These are phyloP conservation scores for Umbilicus rupestris DNA, from an alignment of 164 flowering plant genomes.

Conservation along the genomic window DNA sequence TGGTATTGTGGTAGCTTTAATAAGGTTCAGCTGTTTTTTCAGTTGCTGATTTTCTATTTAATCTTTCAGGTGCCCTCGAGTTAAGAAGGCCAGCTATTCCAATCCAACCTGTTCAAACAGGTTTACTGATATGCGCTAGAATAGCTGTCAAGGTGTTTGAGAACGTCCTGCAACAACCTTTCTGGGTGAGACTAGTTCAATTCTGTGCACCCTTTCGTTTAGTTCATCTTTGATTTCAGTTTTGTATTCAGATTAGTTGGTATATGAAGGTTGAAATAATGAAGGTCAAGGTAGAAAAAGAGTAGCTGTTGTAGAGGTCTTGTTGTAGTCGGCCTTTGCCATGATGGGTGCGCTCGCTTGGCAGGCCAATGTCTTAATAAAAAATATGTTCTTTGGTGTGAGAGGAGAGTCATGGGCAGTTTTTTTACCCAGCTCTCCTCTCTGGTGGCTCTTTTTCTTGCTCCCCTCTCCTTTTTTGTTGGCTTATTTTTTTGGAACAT, in stretches of 20 bases:
- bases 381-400: neutral
- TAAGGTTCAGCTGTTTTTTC: neutral
- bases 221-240: neutral
- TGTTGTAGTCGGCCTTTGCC: conserved; percentile 4
- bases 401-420: neutral
- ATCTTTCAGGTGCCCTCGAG: neutral
- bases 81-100: neutral
- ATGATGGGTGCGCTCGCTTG: conserved; percentile 7
- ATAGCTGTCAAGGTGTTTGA: neutral
- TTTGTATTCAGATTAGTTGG: neutral
- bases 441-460: neutral
- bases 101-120: neutral
- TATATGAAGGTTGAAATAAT: neutral
- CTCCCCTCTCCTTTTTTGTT: no score
- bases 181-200: neutral
- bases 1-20: neutral
- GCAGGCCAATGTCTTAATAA: conserved; percentile 1
- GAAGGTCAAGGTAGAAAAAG: neutral
- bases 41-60: neutral
- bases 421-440: conserved; percentile 23
- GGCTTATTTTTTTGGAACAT: neutral
- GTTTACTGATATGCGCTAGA: neutral
- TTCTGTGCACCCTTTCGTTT: neutral
- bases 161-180: neutral
- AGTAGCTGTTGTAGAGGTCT: neutral